These are phyloP conservation scores for Bolboschoenus planiculmis DNA, from an alignment of 176 grass and related monocot species.

Conservation along the genomic window DNA sequence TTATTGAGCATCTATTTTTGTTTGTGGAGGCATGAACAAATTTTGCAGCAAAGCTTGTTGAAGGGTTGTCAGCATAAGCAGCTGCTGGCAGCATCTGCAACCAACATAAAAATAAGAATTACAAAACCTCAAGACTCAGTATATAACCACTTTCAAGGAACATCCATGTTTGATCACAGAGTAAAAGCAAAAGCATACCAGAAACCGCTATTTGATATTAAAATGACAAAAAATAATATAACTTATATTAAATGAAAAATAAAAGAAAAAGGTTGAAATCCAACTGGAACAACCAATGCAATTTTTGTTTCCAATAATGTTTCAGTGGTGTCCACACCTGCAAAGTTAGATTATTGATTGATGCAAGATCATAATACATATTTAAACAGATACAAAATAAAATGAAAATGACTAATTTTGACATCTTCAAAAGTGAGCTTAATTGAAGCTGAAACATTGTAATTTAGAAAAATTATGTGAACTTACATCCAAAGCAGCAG, in stretches of 20 bases:
- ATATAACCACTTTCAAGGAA: background rate
- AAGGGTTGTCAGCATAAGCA: conserved; percentile 86
- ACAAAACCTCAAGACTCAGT: background rate
- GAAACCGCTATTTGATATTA: background rate
- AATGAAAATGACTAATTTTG: background rate
- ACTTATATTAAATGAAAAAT: background rate
- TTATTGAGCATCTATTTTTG: conserved; percentile 97
- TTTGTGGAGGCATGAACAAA: conserved; percentile 99
- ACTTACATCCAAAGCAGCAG: conserved; percentile 84
- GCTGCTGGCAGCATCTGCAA: conserved; percentile 88
- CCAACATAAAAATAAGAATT: background rate
- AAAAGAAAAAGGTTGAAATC: background rate
- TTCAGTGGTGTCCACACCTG: background rate
- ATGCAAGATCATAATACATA: background rate
- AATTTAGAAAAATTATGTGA: background rate
- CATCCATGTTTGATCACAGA: background rate
- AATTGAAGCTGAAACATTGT: background rate
- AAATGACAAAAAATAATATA: background rate
- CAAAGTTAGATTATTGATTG: background rate
- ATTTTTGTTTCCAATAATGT: background rate
- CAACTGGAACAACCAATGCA: background rate
- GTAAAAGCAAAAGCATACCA: background rate
- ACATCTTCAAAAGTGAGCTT: background rate
- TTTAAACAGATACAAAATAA: background rate
- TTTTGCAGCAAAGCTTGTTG: conserved; percentile 93